Evolutionary conservation across 139 green algal genomes (phyloP).

Genomic region (Chlorella sp.): DNA sequence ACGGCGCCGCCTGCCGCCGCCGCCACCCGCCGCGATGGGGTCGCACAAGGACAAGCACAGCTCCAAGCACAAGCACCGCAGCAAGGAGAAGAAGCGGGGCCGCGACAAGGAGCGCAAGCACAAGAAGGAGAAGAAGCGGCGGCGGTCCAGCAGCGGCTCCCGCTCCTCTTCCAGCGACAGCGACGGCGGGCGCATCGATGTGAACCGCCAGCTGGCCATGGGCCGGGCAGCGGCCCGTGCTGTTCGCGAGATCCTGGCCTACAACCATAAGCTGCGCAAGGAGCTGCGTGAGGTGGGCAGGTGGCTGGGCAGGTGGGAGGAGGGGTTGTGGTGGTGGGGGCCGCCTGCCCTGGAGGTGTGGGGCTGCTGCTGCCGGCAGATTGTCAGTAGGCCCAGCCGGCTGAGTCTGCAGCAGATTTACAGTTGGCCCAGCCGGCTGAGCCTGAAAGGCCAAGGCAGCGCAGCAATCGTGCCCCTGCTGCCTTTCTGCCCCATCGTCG

Average conservation of each 20-base stretch:
- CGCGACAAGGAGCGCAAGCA: slow-evolving; percentile 23
- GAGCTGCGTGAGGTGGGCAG: slow-evolving; percentile 52
- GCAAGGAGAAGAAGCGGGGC: slow-evolving; percentile 10
- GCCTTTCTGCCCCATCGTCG: too few species aligned
- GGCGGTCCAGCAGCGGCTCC: neutral
- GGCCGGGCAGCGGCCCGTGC: slow-evolving; percentile 26
- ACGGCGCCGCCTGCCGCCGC: too few species aligned
- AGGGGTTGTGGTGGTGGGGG: neutral
- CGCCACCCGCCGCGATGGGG: neutral
- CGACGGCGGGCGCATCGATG: neutral
- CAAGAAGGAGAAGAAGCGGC: slow-evolving; percentile 31
- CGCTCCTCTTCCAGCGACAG: neutral
- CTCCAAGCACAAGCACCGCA: slow-evolving; percentile 7
- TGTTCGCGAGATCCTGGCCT: slow-evolving; percentile 42
- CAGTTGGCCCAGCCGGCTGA: neutral
- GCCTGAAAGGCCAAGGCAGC: too few species aligned
- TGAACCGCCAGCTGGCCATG: slow-evolving; percentile 41
- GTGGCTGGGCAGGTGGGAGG: neutral
- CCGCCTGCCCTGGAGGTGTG: too few species aligned
- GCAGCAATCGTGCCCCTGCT: too few species aligned
- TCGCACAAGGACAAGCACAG: slow-evolving; percentile 13
- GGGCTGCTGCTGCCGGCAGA: too few species aligned
- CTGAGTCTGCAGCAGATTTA: too few species aligned
- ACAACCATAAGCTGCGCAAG: slow-evolving; percentile 33
- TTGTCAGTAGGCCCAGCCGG: too few species aligned